These are phyloP conservation scores for Aspergillus versicolor DNA, from an alignment of 2,329 filamentous ascomycete genomes.

Conservation along the genomic window DNA sequence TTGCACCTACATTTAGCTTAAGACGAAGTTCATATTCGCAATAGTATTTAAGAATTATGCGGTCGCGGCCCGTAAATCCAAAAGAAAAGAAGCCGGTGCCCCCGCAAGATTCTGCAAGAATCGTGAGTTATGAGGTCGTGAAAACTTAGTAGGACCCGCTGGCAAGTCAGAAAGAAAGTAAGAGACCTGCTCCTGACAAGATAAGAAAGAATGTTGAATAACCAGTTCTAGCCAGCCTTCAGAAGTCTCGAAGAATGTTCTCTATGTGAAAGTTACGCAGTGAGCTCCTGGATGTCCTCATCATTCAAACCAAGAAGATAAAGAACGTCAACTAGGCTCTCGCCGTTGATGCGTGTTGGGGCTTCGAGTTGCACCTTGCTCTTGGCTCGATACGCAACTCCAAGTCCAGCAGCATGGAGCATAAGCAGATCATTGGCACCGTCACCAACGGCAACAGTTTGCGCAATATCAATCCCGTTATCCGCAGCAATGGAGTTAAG, in stretches of 20 bases:
- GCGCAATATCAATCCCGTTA: conserved; percentile 54
- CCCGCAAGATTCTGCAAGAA: background rate
- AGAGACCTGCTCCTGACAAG: background rate
- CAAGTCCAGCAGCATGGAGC: conserved; percentile 62
- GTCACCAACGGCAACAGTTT: conserved; percentile 61
- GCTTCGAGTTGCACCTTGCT: conserved; percentile 62
- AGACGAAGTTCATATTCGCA: background rate
- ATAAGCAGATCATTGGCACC: conserved; percentile 66
- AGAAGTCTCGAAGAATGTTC: background rate
- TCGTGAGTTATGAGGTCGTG: background rate
- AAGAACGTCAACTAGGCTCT: conserved; percentile 58
- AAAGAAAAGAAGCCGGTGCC: background rate
- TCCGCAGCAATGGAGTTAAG: conserved; percentile 55
- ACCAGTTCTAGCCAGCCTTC: background rate
- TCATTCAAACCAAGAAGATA: conserved; percentile 57
- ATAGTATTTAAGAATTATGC: background rate
- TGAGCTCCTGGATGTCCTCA: conserved; percentile 50
- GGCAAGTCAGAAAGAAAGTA: background rate
- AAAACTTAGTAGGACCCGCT: background rate
- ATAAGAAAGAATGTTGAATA: background rate
- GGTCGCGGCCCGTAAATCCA: background rate
- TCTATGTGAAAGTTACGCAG: conserved; percentile 9
- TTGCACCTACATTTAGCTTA: background rate
- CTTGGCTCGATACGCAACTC: conserved; percentile 65
- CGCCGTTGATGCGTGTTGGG: conserved; percentile 58